Base-by-base conservation (phyloP, 2,329 filamentous ascomycete genomes). In the Aspergillus sp. region DNA sequence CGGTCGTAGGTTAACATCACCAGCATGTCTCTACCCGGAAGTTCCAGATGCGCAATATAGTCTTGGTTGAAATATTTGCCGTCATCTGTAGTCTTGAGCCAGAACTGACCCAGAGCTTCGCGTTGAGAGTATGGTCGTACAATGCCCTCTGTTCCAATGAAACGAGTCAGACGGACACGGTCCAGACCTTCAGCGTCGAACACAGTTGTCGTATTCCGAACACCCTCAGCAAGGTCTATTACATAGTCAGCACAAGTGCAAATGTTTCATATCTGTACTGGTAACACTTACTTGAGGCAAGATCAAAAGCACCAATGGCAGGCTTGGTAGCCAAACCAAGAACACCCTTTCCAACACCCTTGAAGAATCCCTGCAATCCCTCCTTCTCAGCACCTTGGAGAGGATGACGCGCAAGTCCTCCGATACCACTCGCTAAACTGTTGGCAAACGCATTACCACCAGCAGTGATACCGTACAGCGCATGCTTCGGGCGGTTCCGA, bases 31-130 rank as follows among this genome's bases (percentile, higher is more conserved):
- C 93, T 88, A 51, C 84, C 83, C 9, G 89, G 87, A 22, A 98
- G 80, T 69, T 98, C 91, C 4, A 98, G 77, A 65, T 98, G 94
- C 4, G 90, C 94, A 66, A 98, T 93, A 73, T 98, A 98, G 64
- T 89, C 81, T 69, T 98, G 93, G 71, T 95, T 86, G 79, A 98
- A 98, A 76, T 91, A 97, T 67, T 90, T 93, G 52, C 93, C 93
- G 55, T 96, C 93, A 70, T 98, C 93, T 9, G 95, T 83, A 50
- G 95, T 95, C 77, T 98, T 98, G 55, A 98, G 83, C 94, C 93
- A 98, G 75, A 89, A 96, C 67, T 98, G 93, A 0, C 93, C 93
- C 3, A 98, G 82, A 0, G 93, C 90, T 74, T 98, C 93, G 42
- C 93, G 88, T 64, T 95, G 88, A 48, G 85, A 90, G 75, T 95